These are phyloP conservation scores for Tuber calosporum DNA, from an alignment of 495 filamentous ascomycete species.

Conservation along the genomic window DNA sequence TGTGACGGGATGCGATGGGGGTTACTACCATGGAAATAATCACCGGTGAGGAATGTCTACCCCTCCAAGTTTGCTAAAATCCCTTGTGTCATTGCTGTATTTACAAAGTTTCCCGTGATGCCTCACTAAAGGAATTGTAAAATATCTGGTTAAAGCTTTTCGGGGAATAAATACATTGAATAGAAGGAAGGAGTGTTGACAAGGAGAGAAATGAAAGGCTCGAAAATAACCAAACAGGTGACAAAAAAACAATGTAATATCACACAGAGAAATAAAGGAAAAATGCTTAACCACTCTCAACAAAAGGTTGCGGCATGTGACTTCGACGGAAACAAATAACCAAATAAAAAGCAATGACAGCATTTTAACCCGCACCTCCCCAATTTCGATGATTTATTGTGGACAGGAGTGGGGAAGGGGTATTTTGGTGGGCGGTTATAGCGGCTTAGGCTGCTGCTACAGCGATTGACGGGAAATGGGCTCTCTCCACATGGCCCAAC, in stretches of 20 bases:
- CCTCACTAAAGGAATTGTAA: not conserved
- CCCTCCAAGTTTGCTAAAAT: not conserved
- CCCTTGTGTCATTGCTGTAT: not conserved
- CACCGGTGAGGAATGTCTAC: not conserved
- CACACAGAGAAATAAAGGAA: not conserved
- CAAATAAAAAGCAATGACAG: not conserved
- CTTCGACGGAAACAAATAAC: not conserved
- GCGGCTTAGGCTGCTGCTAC: slow-evolving; percentile 33
- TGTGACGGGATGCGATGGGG: not conserved
- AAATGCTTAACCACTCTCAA: not conserved
- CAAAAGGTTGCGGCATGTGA: not conserved
- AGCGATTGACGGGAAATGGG: slow-evolving; percentile 37
- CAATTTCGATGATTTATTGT: not conserved
- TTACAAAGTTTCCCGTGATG: not conserved
- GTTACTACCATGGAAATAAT: not conserved
- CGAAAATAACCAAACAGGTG: not conserved
- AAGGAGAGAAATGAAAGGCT: not conserved
- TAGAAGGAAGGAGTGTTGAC: not conserved
- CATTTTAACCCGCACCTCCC: not conserved
- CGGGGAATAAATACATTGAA: slow-evolving; percentile 1
- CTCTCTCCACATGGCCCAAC: slow-evolving; percentile 38
- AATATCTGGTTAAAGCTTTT: not conserved
- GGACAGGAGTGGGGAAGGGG: not conserved
- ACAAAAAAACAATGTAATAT: not conserved
- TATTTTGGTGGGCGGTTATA: not conserved